Base-by-base conservation (phyloP, 108 stramenopile species). In the Aureococcus anophagefferens region DNA sequence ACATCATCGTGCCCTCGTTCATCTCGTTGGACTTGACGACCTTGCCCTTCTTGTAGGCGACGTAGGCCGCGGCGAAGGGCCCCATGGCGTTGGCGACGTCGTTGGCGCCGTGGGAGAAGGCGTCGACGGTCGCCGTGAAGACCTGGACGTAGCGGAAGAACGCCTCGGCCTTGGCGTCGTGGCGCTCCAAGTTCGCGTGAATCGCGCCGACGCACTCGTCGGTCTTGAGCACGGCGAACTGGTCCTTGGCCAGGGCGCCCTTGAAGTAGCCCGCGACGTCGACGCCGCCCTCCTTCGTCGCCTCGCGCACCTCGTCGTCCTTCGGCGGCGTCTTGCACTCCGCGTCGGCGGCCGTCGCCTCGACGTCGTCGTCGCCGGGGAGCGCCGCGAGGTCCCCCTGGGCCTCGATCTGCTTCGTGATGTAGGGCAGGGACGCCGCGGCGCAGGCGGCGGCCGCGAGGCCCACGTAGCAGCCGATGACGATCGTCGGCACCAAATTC, bases 101-200 rank as follows among this genome's bases (percentile, higher is more conserved):
- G 73, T 90, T 90, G 33, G 88, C 88, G 0, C 89, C 89, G 77
- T 90, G 89, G 4, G 86, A 83, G 75, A 89, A 89, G 14, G 86
- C 82, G 46, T 76, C 74, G 28, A 88, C 36, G 68, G 77, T 81
- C 4, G 88, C 89, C 40, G 87, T 90, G 77, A 90, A 85, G 15
- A 90, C 83, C 72, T 89, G 89, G 32, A 90, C 45, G 72, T 79
- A 89, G 37, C 67, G 76, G 82, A 87, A 89, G 63, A 84, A 64
- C 30, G 73, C 44, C 72, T 89, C 89, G 7, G 86, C 72, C 14
- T 71, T 44, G 7, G 62, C 35, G 68, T 88, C 87, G 66, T 76
- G 88, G 62, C 75, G 59, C 65, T 81, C 82, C 5, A 65, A 75
- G 1, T 70, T 67, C 17, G 85, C 86, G 84, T 87, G 88, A 64